Conservation (phyloP, 495 filamentous ascomycete species). For the Neurospora pannonica region DNA sequence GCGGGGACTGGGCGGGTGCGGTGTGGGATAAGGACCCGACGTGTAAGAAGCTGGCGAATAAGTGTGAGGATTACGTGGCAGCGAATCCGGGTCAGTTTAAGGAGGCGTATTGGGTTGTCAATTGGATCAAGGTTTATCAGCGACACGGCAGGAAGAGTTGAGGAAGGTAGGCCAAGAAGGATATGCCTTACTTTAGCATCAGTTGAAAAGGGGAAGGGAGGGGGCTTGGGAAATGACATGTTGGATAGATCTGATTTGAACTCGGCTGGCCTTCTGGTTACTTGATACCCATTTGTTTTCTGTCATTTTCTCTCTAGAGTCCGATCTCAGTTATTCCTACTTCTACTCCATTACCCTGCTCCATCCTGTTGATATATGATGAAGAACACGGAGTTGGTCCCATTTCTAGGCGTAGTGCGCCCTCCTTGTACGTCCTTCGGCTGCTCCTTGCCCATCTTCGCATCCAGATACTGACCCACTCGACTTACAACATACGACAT, state of each 20-base stretch:
- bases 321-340: neutral
- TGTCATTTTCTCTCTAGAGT: neutral
- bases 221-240: neutral
- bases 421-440: neutral
- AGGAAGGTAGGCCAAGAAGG: neutral
- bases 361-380: neutral
- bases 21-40: slow-evolving; percentile 35
- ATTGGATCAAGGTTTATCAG: slow-evolving; percentile 56
- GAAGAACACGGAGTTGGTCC: neutral
- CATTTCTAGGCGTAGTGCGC: neutral
- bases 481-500: neutral
- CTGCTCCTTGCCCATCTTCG: neutral
- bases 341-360: neutral
- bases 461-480: neutral
- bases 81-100: slow-evolving; percentile 40
- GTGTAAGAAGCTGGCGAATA: slow-evolving; percentile 35
- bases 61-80: slow-evolving; percentile 59
- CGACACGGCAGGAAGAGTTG: slow-evolving; percentile 1
- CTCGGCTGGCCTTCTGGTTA: neutral
- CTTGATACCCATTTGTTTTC: neutral
- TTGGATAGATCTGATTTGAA: neutral
- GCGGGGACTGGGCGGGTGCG: slow-evolving; percentile 79
- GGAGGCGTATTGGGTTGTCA: slow-evolving; percentile 64
- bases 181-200: neutral
- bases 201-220: neutral